Percentiles rank a stretch among this genome's conserved stretches.
phyloP scores from a whole-genome alignment of 495 filamentous ascomycete species.

The Lophiostoma macrostomum region DNA sequence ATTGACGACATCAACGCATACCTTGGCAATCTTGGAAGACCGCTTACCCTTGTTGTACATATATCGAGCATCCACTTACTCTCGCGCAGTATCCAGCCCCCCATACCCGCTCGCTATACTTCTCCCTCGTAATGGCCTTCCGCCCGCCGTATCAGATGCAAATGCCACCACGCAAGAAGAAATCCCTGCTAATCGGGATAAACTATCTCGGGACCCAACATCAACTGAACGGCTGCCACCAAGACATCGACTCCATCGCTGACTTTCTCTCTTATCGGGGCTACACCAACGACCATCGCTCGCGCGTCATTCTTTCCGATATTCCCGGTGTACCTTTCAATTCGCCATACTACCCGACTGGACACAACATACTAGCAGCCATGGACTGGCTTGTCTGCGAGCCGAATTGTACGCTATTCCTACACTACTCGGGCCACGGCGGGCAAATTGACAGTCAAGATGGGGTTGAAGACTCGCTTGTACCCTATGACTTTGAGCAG shows the following conservation, averaged over 20 bases:
- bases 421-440: constrained; percentile 61
- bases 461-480: constrained; percentile 55
- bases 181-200: constrained; percentile 60
- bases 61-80: too few species aligned
- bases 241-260: constrained; percentile 55
- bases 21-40: too few species aligned
- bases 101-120: too few species aligned
- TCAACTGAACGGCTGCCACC: constrained; percentile 54
- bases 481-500: constrained; percentile 52
- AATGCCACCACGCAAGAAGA: constrained; percentile 43
- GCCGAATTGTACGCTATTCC: constrained; percentile 51
- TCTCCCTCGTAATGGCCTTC: too few species aligned
- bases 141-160: too few species aligned
- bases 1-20: too few species aligned
- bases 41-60: too few species aligned
- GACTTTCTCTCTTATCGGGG: constrained; percentile 37
- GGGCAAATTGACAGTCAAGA: constrained; percentile 41
- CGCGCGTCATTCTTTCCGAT: constrained; percentile 57
- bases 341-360: constrained; percentile 52
- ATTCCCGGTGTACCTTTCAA: constrained; percentile 45
- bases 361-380: constrained; percentile 54
- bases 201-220: constrained; percentile 57
- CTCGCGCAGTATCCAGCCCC: too few species aligned
- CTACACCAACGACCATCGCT: constrained; percentile 47
- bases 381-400: constrained; percentile 56